These are phyloP conservation scores for Nakazawaea pomicola DNA, from an alignment of 805 yeast genomes.

Conservation along the genomic window DNA sequence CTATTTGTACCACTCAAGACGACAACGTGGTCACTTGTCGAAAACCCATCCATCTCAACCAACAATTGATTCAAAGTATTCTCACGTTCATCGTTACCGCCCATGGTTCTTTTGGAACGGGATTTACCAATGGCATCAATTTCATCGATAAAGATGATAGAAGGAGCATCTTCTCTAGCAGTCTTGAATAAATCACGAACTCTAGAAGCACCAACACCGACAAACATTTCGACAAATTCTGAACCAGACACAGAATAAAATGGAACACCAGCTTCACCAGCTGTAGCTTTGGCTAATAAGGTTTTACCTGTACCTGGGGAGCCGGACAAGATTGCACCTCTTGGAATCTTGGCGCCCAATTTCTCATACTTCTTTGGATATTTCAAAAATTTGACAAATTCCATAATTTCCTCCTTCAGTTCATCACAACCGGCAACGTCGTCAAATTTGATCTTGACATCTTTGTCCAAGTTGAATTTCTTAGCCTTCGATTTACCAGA, in stretches of 20 bases:
- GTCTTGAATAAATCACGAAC: slow-evolving; percentile 89
- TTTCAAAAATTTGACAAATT: slow-evolving; percentile 84
- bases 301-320: slow-evolving; percentile 99
- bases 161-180: slow-evolving; percentile 86
- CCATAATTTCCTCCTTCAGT: slow-evolving; percentile 93
- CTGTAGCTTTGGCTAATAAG: slow-evolving; percentile 87
- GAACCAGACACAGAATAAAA: slow-evolving; percentile 89
- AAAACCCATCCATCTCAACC: slow-evolving; percentile 96
- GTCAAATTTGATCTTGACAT: slow-evolving; percentile 73
- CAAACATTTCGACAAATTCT: slow-evolving; percentile 96
- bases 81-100: slow-evolving; percentile 92
- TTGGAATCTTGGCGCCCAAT: slow-evolving; percentile 89
- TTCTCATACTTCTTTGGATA: slow-evolving; percentile 80
- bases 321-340: slow-evolving; percentile 92
- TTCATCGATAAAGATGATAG: slow-evolving; percentile 89
- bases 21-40: slow-evolving; percentile 82
- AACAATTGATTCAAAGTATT: slow-evolving; percentile 86
- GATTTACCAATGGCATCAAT: slow-evolving; percentile 94
- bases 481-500: slow-evolving; percentile 79
- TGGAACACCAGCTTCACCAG: slow-evolving; percentile 96
- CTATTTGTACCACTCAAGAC: slow-evolving; percentile 94
- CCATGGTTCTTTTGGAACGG: slow-evolving; percentile 60
- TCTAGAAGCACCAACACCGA: slow-evolving; percentile 93
- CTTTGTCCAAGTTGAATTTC: slow-evolving; percentile 76
- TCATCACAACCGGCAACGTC: slow-evolving; percentile 96